Evolutionary conservation across 805 yeast genomes (phyloP), one percentile per base, ranked within the genome.

Genomic region (Hanseniaspora hatyaiensis): DNA sequence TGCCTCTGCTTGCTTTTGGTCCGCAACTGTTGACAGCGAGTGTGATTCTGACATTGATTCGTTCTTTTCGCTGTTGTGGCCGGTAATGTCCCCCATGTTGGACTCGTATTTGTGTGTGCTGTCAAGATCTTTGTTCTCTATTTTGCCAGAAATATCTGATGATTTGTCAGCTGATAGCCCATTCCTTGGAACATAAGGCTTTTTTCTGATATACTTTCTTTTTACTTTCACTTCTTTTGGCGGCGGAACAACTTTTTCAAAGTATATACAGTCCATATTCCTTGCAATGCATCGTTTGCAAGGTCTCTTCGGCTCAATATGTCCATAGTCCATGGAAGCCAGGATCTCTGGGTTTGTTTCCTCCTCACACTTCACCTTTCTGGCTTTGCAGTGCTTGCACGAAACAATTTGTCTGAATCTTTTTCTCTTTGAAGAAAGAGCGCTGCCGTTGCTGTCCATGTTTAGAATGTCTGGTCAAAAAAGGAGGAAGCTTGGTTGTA

Each of bases 331-430:
- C 19, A 37, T 13, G 6, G 37, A 20, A 8, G 29, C 24, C 2
- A 45, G 13, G 2, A 45, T 20, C 11, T 15, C 28, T n/a, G 8
- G 55, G n/a, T 71, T 69, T 50, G 63, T 65, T 32, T 61, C 60
- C 52, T 74, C 75, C 55, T 77, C 81, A 60, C 83, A 77, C 64
- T 77, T 77, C 64, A 78, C 70, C 62, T 78, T 78, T 55, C 82
- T 70, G 52, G 72, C 70, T 46, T 82, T 68, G 59, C 85, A 78
- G 40, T 78, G 76, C 52, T 76, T 65, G 55, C 82, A 77, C 4
- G 64, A 56, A 37, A 57, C 55, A 36, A 60, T 59, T 15, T 52
- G 49, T 50, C 60, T 60, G 22, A 60, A 49, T 41, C 65, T 52
- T 51, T 55, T 56, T 41, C 51, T 57, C 8, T 50, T 50, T 11